phyloP scores from a whole-genome alignment of 2,329 filamentous ascomycete genomes.

The Penicillium sp. region DNA sequence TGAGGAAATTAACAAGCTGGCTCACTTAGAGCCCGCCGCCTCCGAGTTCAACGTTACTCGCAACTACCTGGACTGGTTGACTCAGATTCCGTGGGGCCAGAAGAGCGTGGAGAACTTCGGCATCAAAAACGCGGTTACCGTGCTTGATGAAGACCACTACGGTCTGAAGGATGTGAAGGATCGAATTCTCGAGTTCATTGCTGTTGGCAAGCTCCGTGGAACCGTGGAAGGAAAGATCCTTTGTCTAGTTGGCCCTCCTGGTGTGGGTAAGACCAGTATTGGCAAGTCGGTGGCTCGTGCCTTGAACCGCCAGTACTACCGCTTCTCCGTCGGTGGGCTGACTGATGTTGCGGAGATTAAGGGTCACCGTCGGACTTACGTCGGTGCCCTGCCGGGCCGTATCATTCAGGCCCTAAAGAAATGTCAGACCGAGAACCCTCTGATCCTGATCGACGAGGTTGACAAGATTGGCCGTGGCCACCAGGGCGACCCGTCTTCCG shows the following conservation, averaged over 20 bases:
- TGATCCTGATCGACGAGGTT: slow-evolving; percentile 94
- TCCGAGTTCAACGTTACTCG: slow-evolving; percentile 98
- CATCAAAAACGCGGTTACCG: slow-evolving; percentile 83
- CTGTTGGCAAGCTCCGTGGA: slow-evolving; percentile 92
- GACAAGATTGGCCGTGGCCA: slow-evolving; percentile 98
- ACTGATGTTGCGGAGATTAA: slow-evolving; percentile 99
- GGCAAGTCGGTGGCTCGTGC: slow-evolving; percentile 96
- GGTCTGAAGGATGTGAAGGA: slow-evolving; percentile 98
- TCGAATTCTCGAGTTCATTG: slow-evolving; percentile 96
- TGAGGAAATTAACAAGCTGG: slow-evolving; percentile 95
- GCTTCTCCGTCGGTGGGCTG: slow-evolving; percentile 94
- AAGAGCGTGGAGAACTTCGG: slow-evolving; percentile 95
- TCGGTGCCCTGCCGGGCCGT: slow-evolving; percentile 88
- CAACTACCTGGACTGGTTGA: slow-evolving; percentile 98
- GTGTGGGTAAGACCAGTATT: slow-evolving; percentile 98
- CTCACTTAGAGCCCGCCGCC: slow-evolving; percentile 89
- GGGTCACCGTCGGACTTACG: slow-evolving; percentile 92
- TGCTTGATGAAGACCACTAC: slow-evolving; percentile 95
- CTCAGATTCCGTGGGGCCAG: slow-evolving; percentile 96
- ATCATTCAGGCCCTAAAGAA: slow-evolving; percentile 99
- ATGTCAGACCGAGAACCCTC: slow-evolving; percentile 95
- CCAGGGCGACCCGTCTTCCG: slow-evolving; percentile 93
- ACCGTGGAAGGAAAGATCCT: slow-evolving; percentile 98
- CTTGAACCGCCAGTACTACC: slow-evolving; percentile 93
- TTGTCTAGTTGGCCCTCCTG: slow-evolving; percentile 94